phyloP scores from a whole-genome alignment of 108 stramenopile species.

The Ochromonas danica region DNA sequence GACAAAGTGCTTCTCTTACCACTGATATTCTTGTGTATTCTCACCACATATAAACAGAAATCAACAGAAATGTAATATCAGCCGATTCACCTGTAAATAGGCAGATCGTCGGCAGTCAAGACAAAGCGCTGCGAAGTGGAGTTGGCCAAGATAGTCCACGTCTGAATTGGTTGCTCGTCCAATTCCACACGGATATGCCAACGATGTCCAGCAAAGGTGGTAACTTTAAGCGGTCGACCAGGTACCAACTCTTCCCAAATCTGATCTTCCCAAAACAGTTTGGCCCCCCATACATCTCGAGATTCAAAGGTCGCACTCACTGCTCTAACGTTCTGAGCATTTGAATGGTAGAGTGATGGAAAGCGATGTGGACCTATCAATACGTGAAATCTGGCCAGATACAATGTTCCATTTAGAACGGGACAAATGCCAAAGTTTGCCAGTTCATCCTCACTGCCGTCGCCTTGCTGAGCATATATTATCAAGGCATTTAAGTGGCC shows the following conservation, averaged over 20 bases:
- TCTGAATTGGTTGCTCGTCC: not conserved
- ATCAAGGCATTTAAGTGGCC: too few species aligned
- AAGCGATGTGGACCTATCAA: too few species aligned
- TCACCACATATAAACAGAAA: not conserved
- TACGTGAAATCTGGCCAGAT: too few species aligned
- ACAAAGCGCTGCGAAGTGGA: not conserved
- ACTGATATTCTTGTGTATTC: not conserved
- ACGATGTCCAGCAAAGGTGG: not conserved
- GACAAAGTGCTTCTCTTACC: not conserved
- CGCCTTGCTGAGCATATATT: too few species aligned
- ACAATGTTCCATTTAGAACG: too few species aligned
- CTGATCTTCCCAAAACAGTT: conserved; percentile 25
- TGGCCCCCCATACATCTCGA: not conserved
- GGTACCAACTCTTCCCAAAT: conserved; percentile 1
- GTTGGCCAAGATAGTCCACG: not conserved
- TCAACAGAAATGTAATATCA: too few species aligned
- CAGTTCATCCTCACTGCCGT: too few species aligned
- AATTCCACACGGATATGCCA: not conserved
- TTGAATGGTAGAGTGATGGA: too few species aligned
- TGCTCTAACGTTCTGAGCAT: too few species aligned
- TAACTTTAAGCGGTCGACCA: conserved; percentile 22
- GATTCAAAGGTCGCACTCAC: conserved; percentile 6
- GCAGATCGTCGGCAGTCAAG: not conserved
- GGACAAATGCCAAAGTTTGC: too few species aligned
- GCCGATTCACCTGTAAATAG: too few species aligned